Base-by-base conservation (phyloP, 2,329 filamentous ascomycete species). In the Diaporthe vaccinii region DNA sequence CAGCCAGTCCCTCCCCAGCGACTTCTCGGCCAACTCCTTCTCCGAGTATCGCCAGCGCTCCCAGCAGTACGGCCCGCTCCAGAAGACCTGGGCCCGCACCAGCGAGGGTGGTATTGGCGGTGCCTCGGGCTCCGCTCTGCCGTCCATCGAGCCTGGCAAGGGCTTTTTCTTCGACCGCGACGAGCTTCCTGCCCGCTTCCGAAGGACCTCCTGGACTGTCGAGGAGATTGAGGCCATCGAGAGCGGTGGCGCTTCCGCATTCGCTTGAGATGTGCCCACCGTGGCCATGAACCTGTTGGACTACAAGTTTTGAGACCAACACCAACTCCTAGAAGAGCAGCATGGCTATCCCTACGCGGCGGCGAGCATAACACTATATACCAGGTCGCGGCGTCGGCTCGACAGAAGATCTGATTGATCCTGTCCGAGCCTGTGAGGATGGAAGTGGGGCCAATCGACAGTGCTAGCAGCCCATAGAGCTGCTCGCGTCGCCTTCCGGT, bases 181-280 rank as follows among this genome's bases (percentile, higher is more conserved):
- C 79, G 94, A 99, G 86, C 92, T 99, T 34, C 96, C 97, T 25
- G 83, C 88, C 77, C 91, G 96, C 80, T 99, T 98, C 90, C 91
- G 93, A 81, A 91, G 95, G 78, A 87, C 91, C 67, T 90, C 91
- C 17, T 94, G 96, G 86, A 93, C 91, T 51, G 85, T 92, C 79
- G 92, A 92, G 58, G 97, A 99, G 90, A 99, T 99, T 76, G 97
- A 98, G 84, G 96, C 95, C 31, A 91, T 99, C 81, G 95, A 98
- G 91, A 97, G 95, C 74, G 97, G 96, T 73, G 97, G 97, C 74
- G 97, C 96, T 46, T 85, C 89, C 49, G 82, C 88, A 74, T 84
- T 89, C 78, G 86, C 86, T 77, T 90, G 82, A 86, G 58, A 51
- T 4, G 20, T 12, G 8, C 20, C 34, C 20, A 31, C 5, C 76